Percentiles rank a stretch among this genome's conserved stretches.
Conservation (phyloP, 352 stramenopile species). For the Plasmopara halstedii region DNA sequence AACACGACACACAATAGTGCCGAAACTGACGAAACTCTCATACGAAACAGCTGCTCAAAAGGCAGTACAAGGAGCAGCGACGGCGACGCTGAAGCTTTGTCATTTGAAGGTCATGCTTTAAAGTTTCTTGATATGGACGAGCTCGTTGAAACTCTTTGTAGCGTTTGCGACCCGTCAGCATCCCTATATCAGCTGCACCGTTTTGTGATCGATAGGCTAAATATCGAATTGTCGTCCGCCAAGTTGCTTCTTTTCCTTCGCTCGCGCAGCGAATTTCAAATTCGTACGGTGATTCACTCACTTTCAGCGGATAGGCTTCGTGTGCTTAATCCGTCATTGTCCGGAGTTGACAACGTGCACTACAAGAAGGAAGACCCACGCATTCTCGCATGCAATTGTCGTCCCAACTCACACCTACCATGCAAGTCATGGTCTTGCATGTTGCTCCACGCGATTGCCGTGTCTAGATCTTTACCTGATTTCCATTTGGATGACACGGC, state of each 20-base stretch:
- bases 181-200: slow-evolving; percentile 58
- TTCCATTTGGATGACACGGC: slow-evolving; percentile 19
- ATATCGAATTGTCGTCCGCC: slow-evolving; percentile 28
- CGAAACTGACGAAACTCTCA: neutral
- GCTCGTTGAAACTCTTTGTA: slow-evolving; percentile 24
- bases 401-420: slow-evolving; percentile 17
- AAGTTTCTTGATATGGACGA: slow-evolving; percentile 25
- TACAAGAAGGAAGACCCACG: slow-evolving; percentile 26
- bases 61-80: neutral
- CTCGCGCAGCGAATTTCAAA: slow-evolving; percentile 26
- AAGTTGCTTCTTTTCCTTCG: slow-evolving; percentile 41
- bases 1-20: slow-evolving; percentile 1
- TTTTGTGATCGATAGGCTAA: slow-evolving; percentile 40
- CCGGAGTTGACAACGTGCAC: slow-evolving; percentile 21
- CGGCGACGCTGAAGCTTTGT: neutral
- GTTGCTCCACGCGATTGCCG: slow-evolving; percentile 43
- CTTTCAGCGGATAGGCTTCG: slow-evolving; percentile 19
- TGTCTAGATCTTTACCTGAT: slow-evolving; percentile 23
- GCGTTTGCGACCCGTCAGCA: slow-evolving; percentile 39
- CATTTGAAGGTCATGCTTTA: neutral
- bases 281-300: slow-evolving; percentile 26
- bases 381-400: slow-evolving; percentile 35
- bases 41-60: neutral
- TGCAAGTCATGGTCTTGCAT: slow-evolving; percentile 52
- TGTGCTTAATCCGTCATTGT: slow-evolving; percentile 17